phyloP scores from a whole-genome alignment of 2,329 filamentous ascomycete genomes.

The Pseudocercospora pini-densiflorae region DNA sequence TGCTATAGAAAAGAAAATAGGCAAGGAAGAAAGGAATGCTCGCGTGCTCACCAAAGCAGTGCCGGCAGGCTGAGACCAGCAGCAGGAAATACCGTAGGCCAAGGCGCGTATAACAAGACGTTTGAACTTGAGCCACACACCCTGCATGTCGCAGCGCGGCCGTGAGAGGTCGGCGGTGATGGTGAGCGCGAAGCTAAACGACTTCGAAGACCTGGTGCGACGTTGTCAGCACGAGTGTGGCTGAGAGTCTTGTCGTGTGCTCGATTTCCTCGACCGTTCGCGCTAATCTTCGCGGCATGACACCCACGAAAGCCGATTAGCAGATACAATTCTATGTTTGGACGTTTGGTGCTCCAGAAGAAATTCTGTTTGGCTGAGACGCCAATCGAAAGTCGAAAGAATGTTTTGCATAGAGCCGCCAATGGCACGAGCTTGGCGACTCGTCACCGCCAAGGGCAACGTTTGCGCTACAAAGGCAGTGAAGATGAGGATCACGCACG shows the following conservation, averaged over 20 bases:
- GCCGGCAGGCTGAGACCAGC: neutral
- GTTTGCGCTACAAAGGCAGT: neutral
- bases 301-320: neutral
- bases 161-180: neutral
- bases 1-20: neutral
- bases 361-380: neutral
- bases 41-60: slow-evolving; percentile 2
- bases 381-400: neutral
- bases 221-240: slow-evolving; percentile 3
- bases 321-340: neutral
- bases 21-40: slow-evolving; percentile 6
- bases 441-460: neutral
- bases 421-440: neutral
- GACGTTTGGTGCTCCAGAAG: neutral
- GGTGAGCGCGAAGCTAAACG: neutral
- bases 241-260: slow-evolving; percentile 3
- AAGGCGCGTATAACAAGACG: neutral
- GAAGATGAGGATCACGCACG: neutral
- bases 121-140: slow-evolving; percentile 6
- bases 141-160: neutral
- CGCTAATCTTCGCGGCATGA: neutral
- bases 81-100: neutral
- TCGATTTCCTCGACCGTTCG: neutral
- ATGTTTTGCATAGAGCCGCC: too few species aligned
- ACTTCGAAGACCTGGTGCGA: neutral